These are phyloP conservation scores for Candida taoyuanica DNA, from an alignment of 805 yeast species.

Conservation along the genomic window DNA sequence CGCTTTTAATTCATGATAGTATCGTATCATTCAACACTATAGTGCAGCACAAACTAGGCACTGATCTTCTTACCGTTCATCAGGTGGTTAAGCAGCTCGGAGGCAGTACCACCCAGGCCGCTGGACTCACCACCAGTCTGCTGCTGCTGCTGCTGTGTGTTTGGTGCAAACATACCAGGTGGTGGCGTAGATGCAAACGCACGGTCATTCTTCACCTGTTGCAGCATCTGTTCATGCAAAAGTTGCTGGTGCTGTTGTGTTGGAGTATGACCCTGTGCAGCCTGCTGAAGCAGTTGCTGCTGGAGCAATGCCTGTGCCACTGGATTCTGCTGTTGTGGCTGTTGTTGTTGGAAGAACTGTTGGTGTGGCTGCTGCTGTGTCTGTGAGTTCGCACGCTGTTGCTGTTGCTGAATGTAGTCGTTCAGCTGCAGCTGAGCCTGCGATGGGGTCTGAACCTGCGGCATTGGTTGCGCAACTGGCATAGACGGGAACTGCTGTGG, in stretches of 20 bases:
- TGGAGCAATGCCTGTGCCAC: conserved; percentile 22
- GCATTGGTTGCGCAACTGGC: conserved; percentile 10
- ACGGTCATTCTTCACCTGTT: conserved; percentile 27
- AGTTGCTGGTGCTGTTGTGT: conserved; percentile 23
- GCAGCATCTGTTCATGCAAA: conserved; percentile 26
- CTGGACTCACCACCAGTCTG: conserved; percentile 22
- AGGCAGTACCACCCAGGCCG: conserved; percentile 46
- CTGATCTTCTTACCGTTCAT: conserved; percentile 67
- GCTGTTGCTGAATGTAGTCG: conserved; percentile 16
- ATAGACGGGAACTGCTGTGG: conserved; percentile 12
- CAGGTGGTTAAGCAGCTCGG: conserved; percentile 78
- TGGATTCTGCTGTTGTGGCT: conserved; percentile 21
- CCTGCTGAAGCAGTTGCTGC: conserved; percentile 29
- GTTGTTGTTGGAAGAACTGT: conserved; percentile 15
- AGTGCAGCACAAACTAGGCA: conserved; percentile 17
- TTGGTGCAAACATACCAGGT: conserved; percentile 51
- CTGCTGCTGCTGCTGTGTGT: conserved; percentile 4
- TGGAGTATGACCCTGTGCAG: conserved; percentile 22
- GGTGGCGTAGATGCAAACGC: conserved; percentile 55
- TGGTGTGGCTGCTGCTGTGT: conserved; percentile 19
- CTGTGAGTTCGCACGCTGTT: conserved; percentile 10
- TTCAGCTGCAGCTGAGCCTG: conserved; percentile 20
- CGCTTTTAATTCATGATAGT: neutral
- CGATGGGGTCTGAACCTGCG: conserved; percentile 14
- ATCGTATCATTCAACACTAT: neutral